These are phyloP conservation scores for Backusella tuberculispora DNA, from an alignment of 192 early-diverging fungal genomes.

Conservation along the genomic window DNA sequence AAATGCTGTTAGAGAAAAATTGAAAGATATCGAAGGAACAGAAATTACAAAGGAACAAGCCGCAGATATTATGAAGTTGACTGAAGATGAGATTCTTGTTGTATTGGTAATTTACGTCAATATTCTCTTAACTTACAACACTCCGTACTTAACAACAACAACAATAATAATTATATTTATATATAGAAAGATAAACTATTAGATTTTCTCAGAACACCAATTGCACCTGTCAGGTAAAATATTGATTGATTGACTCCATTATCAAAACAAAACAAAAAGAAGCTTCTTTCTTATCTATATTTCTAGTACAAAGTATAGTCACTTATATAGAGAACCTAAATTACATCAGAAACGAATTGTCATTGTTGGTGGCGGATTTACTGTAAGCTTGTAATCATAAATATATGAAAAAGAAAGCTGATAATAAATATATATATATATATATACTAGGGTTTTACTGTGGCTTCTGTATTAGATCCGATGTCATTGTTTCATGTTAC, in stretches of 20 bases:
- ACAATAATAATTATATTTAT: not conserved
- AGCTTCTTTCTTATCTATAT: not conserved
- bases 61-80: not conserved
- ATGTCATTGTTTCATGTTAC: conserved; percentile 42
- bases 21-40: not conserved
- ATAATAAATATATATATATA: not conserved
- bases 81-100: conserved; percentile 20
- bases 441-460: conserved; percentile 37
- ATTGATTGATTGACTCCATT: not conserved
- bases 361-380: conserved; percentile 44
- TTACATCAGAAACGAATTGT: conserved; percentile 26
- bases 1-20: not conserved
- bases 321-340: not conserved
- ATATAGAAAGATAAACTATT: conserved; percentile 21
- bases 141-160: not conserved
- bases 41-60: conserved; percentile 10
- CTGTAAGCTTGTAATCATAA: conserved; percentile 20
- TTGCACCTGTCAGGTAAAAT: not conserved
- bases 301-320: not conserved
- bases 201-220: conserved; percentile 19
- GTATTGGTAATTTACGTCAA: not conserved
- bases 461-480: conserved; percentile 39
- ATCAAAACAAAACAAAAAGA: not conserved
- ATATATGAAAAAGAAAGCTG: not conserved
- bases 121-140: too few relatives aligned